Percentiles rank a stretch among this genome's conserved stretches.
Conservation (phyloP, 495 filamentous ascomycete genomes). For the Endocarpon pusillum region DNA sequence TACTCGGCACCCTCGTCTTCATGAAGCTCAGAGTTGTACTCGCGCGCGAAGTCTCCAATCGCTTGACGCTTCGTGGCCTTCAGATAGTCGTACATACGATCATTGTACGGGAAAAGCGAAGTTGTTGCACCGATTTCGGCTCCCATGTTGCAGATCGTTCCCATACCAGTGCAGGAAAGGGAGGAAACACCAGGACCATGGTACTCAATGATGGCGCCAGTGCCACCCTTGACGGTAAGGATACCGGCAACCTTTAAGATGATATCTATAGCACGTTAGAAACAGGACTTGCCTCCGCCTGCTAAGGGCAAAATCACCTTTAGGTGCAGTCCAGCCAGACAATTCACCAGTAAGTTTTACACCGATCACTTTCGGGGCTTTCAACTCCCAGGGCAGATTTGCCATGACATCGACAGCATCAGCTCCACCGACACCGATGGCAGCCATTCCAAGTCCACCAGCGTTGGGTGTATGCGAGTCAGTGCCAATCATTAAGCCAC, state of each 20-base stretch:
- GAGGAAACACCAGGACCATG: conserved; percentile 68
- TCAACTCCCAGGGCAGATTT: conserved; percentile 92
- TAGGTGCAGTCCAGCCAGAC: conserved; percentile 87
- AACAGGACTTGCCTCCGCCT: not conserved
- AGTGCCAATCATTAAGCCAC: conserved; percentile 94
- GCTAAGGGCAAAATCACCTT: conserved; percentile 37
- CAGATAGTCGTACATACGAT: conserved; percentile 93
- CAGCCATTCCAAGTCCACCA: conserved; percentile 89
- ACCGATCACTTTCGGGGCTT: conserved; percentile 95
- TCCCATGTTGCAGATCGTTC: conserved; percentile 62
- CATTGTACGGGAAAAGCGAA: conserved; percentile 97
- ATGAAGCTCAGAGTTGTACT: conserved; percentile 70
- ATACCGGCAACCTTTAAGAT: conserved; percentile 97
- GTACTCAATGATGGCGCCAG: conserved; percentile 93
- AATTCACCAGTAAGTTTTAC: conserved; percentile 80
- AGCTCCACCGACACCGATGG: conserved; percentile 96
- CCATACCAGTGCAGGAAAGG: conserved; percentile 52
- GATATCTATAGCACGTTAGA: conserved; percentile 41
- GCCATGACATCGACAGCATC: conserved; percentile 99
- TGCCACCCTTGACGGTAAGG: conserved; percentile 95
- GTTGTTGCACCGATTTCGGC: conserved; percentile 95
- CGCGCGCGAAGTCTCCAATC: conserved; percentile 78
- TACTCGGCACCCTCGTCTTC: conserved; percentile 92
- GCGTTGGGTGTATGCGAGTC: conserved; percentile 98
- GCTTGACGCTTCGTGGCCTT: conserved; percentile 75